Conservation (phyloP, 305 asterid genomes). For the Withania somnifera region DNA sequence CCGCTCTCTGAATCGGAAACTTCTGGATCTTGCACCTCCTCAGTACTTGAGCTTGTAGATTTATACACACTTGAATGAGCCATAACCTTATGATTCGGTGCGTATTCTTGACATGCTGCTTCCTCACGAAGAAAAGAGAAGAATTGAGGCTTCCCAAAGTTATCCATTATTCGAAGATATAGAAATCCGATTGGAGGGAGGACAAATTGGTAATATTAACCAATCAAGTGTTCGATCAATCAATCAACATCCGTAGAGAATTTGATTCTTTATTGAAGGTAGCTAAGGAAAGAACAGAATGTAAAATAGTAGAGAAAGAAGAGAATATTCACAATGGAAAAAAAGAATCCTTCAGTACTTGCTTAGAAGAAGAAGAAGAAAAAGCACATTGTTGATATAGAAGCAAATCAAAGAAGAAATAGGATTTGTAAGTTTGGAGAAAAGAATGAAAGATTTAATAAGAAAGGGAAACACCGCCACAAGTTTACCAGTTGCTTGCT, state of each 20-base stretch:
- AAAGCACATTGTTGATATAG: background rate
- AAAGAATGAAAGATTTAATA: background rate
- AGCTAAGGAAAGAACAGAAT: background rate
- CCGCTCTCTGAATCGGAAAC: slow-evolving; percentile 2
- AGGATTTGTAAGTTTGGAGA: background rate
- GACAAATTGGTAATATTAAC: background rate
- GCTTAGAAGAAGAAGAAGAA: background rate
- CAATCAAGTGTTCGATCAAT: background rate
- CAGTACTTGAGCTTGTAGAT: background rate
- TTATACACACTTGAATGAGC: no score
- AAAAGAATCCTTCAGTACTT: background rate
- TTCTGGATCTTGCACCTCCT: background rate
- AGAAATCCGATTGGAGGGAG: background rate
- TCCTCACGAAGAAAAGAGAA: background rate
- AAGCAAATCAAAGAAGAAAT: background rate
- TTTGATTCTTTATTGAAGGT: background rate
- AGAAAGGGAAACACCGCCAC: background rate
- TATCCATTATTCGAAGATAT: background rate
- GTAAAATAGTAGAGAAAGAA: background rate
- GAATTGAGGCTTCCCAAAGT: background rate
- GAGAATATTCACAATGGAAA: background rate
- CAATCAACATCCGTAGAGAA: background rate
- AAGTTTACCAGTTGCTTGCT: background rate
- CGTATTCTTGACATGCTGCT: background rate
- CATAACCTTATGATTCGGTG: background rate